Percentiles rank a stretch among this genome's conserved stretches.
Conservation (phyloP, 1,284 basidiomycete species). For the Cryptococcus amylolentus region DNA sequence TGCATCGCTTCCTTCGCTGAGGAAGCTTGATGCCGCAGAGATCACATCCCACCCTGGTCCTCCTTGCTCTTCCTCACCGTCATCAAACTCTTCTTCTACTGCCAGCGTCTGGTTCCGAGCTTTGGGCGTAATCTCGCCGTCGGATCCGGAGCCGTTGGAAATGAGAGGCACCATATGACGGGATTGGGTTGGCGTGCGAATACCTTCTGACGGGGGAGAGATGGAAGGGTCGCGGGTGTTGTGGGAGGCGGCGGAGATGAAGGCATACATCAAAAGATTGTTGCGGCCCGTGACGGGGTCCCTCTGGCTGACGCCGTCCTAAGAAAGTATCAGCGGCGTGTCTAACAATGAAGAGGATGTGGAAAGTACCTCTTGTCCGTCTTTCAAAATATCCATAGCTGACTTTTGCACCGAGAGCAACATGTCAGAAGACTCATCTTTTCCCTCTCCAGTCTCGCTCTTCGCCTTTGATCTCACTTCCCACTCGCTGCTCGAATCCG, state of each 20-base stretch:
- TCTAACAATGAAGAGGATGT: not conserved
- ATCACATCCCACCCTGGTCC: conserved; percentile 7
- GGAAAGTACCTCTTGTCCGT: conserved; percentile 3
- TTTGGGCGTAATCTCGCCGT: too few relatives aligned
- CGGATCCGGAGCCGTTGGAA: too few relatives aligned
- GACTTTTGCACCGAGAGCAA: not conserved
- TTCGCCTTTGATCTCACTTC: conserved; percentile 1
- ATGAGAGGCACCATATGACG: too few relatives aligned
- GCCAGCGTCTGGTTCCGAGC: too few relatives aligned
- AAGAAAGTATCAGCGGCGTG: too few relatives aligned
- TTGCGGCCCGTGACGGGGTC: conserved; percentile 7
- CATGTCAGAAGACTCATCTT: not conserved
- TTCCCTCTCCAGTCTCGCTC: not conserved
- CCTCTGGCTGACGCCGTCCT: not conserved
- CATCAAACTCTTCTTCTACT: not conserved
- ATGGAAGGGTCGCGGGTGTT: conserved; percentile 3
- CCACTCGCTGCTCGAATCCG: conserved; percentile 9
- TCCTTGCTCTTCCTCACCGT: not conserved
- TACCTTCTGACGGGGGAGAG: not conserved
- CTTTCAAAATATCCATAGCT: not conserved
- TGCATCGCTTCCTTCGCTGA: conserved; percentile 10
- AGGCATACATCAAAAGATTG: conserved; percentile 10
- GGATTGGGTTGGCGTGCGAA: conserved; percentile 1
- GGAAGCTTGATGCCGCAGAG: conserved; percentile 7
- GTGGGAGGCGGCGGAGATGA: conserved; percentile 4